phyloP scores from a whole-genome alignment of 805 yeast genomes.

The Schizosaccharomyces osmophilus region DNA sequence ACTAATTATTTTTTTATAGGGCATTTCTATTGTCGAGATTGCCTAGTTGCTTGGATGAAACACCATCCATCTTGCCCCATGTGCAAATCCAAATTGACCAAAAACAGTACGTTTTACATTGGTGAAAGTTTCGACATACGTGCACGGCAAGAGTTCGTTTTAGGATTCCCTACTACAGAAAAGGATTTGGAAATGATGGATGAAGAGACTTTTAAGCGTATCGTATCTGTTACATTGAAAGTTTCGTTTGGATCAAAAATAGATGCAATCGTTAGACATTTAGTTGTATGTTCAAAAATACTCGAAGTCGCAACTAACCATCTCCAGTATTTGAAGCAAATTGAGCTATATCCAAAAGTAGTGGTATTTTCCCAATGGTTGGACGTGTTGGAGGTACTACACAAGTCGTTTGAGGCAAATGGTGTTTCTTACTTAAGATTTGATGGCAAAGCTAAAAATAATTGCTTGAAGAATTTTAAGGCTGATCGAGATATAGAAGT shows the following conservation, averaged over 20 bases:
- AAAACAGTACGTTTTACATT: conserved; percentile 40
- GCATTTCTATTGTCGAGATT: conserved; percentile 66
- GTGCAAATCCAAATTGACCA: conserved; percentile 34
- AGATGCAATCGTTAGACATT: conserved; percentile 55
- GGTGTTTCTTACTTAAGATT: not conserved
- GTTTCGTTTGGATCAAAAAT: conserved; percentile 62
- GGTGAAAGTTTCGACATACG: not conserved
- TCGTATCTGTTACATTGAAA: conserved; percentile 18
- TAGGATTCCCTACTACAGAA: not conserved
- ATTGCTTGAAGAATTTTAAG: conserved; percentile 7
- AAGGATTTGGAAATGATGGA: conserved; percentile 9
- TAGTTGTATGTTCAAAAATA: conserved; percentile 14
- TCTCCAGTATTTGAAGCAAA: not conserved
- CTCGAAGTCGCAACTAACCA: not conserved
- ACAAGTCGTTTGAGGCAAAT: conserved; percentile 29
- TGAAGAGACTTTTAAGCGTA: conserved; percentile 11
- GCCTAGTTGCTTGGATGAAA: conserved; percentile 45
- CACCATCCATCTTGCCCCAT: conserved; percentile 46
- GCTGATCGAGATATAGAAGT: conserved; percentile 39
- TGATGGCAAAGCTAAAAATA: not conserved
- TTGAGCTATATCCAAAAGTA: conserved; percentile 20
- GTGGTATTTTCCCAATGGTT: conserved; percentile 80
- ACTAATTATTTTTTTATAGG: conserved; percentile 13
- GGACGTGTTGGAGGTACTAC: conserved; percentile 41
- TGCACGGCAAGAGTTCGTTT: not conserved